Evolutionary conservation across 1,284 basidiomycete genomes (phyloP), one percentile per base, ranked within the genome.

Genomic region (Trichosporon ovoides): DNA sequence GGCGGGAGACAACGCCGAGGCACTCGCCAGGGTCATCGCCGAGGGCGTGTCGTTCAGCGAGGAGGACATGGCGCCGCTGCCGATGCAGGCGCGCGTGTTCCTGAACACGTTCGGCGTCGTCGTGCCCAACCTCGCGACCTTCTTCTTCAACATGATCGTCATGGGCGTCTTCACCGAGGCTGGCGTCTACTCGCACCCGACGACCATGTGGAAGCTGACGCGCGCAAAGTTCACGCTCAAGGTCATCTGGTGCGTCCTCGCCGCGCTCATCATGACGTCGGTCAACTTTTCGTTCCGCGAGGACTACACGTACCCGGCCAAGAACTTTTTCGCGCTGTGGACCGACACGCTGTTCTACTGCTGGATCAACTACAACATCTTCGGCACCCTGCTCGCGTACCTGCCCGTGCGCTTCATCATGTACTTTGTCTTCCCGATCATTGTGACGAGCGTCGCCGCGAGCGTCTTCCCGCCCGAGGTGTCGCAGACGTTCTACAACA

Each of bases 251-350:
- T 64, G 64, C 2, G 38, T 68, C 49, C 14, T 64, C 14, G 53
- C 53, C 13, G 37, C 59, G 1, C 54, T 68, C 11, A 55, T 48
- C 38, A 34, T 58, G 6, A 46, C 58, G 10, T 40, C 52, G 7
- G 43, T 10, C 58, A 60, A 55, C 13, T 48, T 48, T 1, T 14
- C 54, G 4, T 58, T 58, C 28, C 62, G 59, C 53, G 52, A 57
- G 13, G 62, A 66, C 19, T 48, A 48, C 43, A 48, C 43, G 38
- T 18, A 34, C 18, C 43, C 43, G 16, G 57, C 50, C 0, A 64
- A 62, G 52, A 63, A 62, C 43, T 63, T 66, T 34, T 57, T 68
- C 49, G 66, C 62, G 1, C 49, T 63, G 14, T 64, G 59, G 60
- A 48, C 43, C 24, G 24, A 48, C 43, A 48, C 24, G 43, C 43